Conservation (phyloP, 2,329 filamentous ascomycete species). For the Ophiostoma montium region DNA sequence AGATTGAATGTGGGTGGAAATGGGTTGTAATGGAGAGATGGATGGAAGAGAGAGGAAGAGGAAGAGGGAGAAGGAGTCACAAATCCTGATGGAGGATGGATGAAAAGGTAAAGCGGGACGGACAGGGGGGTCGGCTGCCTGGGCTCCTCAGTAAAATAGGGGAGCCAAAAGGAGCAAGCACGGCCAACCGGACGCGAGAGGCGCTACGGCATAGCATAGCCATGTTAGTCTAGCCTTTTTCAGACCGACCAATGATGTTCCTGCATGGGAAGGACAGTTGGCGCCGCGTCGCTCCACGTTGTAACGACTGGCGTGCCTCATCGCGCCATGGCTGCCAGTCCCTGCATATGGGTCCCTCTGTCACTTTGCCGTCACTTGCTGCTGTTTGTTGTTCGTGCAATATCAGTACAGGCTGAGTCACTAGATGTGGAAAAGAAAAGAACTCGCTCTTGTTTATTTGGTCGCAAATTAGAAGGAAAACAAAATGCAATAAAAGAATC, state of each 20-base stretch:
- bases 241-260: neutral
- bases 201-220: neutral
- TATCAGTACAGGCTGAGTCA: no score
- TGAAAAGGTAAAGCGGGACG: constrained; percentile 1
- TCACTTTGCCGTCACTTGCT: neutral
- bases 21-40: constrained; percentile 8
- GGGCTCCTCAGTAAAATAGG: neutral
- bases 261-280: neutral
- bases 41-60: constrained; percentile 4
- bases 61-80: constrained; percentile 3
- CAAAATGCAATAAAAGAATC: no score
- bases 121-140: neutral
- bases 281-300: neutral
- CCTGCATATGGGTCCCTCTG: neutral
- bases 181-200: neutral
- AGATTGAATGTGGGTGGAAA: constrained; percentile 9
- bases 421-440: no score
- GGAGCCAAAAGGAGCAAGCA: neutral
- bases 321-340: neutral
- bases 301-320: neutral
- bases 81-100: neutral
- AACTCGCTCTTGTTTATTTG: no score
- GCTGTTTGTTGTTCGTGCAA: no score
- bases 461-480: no score
- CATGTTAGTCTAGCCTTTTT: neutral